Conservation (phyloP, 2,329 filamentous ascomycete genomes). For the Neofusicoccum cordaticola region DNA sequence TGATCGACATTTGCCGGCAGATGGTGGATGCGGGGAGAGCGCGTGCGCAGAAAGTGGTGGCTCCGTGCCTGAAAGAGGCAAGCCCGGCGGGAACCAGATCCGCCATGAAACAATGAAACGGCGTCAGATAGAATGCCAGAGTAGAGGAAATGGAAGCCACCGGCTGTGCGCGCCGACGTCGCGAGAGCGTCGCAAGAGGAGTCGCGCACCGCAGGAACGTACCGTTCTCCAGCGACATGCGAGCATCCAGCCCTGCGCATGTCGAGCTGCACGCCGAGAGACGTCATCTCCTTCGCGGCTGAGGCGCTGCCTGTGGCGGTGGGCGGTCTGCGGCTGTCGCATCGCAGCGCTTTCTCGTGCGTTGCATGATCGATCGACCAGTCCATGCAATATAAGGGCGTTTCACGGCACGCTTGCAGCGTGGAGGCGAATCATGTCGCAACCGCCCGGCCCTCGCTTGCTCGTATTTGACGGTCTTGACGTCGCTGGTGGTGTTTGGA, state of each 20-base stretch:
- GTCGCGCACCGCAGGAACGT: background rate
- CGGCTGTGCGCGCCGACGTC: background rate
- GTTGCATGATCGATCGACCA: constrained; percentile 1
- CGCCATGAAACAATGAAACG: constrained; percentile 11
- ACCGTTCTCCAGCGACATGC: background rate
- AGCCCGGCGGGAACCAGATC: constrained; percentile 8
- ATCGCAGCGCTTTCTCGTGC: background rate
- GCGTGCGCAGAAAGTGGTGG: background rate
- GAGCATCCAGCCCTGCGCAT: background rate
- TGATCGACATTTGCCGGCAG: background rate
- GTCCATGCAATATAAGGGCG: constrained; percentile 1
- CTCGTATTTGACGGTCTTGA: background rate
- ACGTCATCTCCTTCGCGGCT: background rate
- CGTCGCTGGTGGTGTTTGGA: background rate
- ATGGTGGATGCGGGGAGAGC: constrained; percentile 4
- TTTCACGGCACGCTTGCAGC: background rate
- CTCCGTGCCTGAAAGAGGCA: constrained; percentile 13
- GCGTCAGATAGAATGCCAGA: background rate
- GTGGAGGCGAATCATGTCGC: background rate
- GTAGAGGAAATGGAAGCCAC: background rate
- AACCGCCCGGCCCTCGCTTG: background rate
- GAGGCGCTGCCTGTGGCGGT: background rate
- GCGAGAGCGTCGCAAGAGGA: background rate
- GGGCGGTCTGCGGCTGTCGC: background rate
- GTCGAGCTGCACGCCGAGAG: background rate